Evolutionary conservation across 768 basidiomycete genomes (phyloP), one percentile per base, ranked within the genome.

Genomic region (Crassisporium funariophilum): DNA sequence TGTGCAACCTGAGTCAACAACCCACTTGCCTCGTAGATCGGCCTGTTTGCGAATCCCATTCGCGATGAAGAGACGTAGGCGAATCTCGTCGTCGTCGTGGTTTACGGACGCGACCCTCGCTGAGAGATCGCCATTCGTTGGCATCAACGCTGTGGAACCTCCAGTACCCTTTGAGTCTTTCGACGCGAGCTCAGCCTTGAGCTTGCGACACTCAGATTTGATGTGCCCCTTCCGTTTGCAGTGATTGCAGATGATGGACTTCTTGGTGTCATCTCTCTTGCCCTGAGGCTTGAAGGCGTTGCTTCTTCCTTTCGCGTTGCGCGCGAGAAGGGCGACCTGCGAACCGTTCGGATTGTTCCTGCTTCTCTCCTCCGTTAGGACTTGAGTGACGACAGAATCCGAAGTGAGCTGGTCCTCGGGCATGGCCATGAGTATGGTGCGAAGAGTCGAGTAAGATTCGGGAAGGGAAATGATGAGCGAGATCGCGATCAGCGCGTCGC

Each of bases 151-250:
- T 17, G 38, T 19, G 16, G 41, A 15, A 6, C 27, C 33, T n/a
- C n/a, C n/a, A 4, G 22, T 24, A 17, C 2, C 31, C 46, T 51
- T 47, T 25, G n/a, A 16, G 12, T 44, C 45, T 35, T 36, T 40
- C 12, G 39, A n/a, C 3, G 36, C 42, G 11, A 25, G 16, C 19
- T 53, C 46, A 0, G 37, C 42, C 24, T 57, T 54, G 16, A 54
- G 36, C 19, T 49, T 50, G 5, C 50, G 5, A 27, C 56, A 57
- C 21, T 57, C 56, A 17, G 21, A 5, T 23, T 54, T 57, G 16
- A 44, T 41, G 40, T 57, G 56, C n/a, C 56, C 50, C 31, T 49
- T 49, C 47, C 54, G 54, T 21, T 50, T 47, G 33, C 56, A 57
- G 44, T 57, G 47, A 16, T 44, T 1, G 21, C 52, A 57, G n/a